Evolutionary conservation across 2,329 filamentous ascomycete species (phyloP).

Genomic region (Ciborinia camelliae): DNA sequence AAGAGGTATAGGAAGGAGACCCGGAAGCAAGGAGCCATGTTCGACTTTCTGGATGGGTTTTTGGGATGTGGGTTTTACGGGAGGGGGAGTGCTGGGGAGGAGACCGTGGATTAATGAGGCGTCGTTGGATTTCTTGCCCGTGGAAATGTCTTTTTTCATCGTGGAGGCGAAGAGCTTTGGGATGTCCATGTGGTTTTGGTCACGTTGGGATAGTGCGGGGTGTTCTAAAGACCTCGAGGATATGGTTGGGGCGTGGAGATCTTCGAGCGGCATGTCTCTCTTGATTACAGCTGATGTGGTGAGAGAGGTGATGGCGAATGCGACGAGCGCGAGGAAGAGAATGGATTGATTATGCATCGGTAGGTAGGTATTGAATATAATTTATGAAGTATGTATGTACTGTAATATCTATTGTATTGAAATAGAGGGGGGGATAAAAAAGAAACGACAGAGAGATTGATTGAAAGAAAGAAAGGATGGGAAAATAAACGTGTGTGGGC

Average conservation of each 20-base stretch:
- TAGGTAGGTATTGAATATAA: constrained; percentile 9
- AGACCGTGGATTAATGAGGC: too few relatives aligned
- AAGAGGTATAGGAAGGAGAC: too few relatives aligned
- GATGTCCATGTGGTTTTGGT: too few relatives aligned
- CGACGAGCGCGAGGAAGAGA: constrained; percentile 17
- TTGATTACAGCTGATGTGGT: background rate
- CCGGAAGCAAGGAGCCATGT: too few relatives aligned
- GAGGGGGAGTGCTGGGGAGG: too few relatives aligned
- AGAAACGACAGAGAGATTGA: too few relatives aligned
- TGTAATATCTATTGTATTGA: background rate
- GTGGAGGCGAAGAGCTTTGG: too few relatives aligned
- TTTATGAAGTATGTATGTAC: background rate
- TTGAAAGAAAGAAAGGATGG: background rate
- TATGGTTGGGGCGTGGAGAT: constrained; percentile 12
- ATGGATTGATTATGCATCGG: constrained; percentile 17
- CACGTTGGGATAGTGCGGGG: background rate
- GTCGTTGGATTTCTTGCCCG: too few relatives aligned
- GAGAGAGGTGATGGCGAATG: constrained; percentile 13
- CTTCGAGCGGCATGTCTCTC: constrained; percentile 7
- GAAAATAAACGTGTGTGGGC: constrained; percentile 2
- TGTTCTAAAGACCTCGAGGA: background rate
- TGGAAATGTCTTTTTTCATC: too few relatives aligned
- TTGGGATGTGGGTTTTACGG: too few relatives aligned
- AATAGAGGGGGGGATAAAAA: background rate
- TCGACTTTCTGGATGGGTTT: too few relatives aligned